Conservation (phyloP, 805 yeast species). For the Kuraishia borneana region DNA sequence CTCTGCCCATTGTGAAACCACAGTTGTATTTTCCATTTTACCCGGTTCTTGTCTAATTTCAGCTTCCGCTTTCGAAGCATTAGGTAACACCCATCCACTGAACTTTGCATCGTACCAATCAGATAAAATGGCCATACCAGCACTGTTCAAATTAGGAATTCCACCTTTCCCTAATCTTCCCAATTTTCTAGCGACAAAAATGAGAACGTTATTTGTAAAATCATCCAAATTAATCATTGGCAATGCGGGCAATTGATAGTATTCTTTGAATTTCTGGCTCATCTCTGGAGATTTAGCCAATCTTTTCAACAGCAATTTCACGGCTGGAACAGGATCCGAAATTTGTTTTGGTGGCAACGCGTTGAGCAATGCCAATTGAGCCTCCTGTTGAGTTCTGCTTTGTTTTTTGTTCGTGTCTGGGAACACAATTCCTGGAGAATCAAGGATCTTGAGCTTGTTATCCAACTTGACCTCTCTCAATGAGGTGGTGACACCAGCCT, state of each 20-base stretch:
- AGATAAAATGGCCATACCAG: slow-evolving; percentile 70
- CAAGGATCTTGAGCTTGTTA: slow-evolving; percentile 77
- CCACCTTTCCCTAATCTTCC: slow-evolving; percentile 94
- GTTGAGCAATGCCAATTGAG: slow-evolving; percentile 79
- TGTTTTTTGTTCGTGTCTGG: slow-evolving; percentile 41
- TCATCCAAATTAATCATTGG: slow-evolving; percentile 64
- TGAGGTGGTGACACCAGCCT: slow-evolving; percentile 93
- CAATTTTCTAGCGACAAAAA: slow-evolving; percentile 84
- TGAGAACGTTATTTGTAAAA: slow-evolving; percentile 75
- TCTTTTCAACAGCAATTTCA: slow-evolving; percentile 64
- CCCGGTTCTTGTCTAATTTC: slow-evolving; percentile 23
- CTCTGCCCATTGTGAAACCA: slow-evolving; percentile 86
- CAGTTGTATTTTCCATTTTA: slow-evolving; percentile 53
- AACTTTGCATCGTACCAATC: slow-evolving; percentile 98
- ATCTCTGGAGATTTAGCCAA: slow-evolving; percentile 62
- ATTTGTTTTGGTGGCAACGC: slow-evolving; percentile 85
- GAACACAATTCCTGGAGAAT: slow-evolving; percentile 97
- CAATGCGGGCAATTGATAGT: slow-evolving; percentile 73
- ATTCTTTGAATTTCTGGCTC: slow-evolving; percentile 63
- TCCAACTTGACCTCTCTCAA: slow-evolving; percentile 89
- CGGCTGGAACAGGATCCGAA: slow-evolving; percentile 75
- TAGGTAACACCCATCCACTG: slow-evolving; percentile 82
- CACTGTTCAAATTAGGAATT: slow-evolving; percentile 77
- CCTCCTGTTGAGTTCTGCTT: slow-evolving; percentile 57
- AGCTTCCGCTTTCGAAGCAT: slow-evolving; percentile 24